Conservation (phyloP, 2,329 filamentous ascomycete species). For the Neonectria punicea region DNA sequence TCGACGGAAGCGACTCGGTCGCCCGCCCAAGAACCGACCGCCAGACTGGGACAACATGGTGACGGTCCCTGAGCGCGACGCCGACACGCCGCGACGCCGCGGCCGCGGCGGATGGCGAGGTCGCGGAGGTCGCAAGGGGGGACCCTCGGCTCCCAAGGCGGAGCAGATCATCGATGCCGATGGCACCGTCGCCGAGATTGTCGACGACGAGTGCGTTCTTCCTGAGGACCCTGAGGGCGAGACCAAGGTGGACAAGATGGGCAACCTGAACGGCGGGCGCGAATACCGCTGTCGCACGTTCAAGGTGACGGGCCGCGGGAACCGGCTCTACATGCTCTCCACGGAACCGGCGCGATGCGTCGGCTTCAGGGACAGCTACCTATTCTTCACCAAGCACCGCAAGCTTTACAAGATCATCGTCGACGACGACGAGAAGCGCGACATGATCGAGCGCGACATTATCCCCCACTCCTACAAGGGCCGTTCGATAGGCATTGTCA, state of each 20-base stretch:
- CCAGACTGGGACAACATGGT: constrained; percentile 79
- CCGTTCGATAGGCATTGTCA: constrained; percentile 95
- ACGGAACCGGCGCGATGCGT: constrained; percentile 97
- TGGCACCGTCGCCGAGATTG: constrained; percentile 89
- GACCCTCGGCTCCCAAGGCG: constrained; percentile 78
- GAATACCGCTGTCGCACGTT: constrained; percentile 98
- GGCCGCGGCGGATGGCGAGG: constrained; percentile 78
- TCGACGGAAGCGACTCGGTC: constrained; percentile 81
- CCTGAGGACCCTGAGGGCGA: constrained; percentile 90
- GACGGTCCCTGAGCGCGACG: constrained; percentile 64
- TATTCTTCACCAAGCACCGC: constrained; percentile 98
- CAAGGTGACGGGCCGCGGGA: constrained; percentile 83
- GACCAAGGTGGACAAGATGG: constrained; percentile 90
- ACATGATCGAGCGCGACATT: constrained; percentile 93
- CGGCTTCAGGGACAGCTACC: constrained; percentile 96
- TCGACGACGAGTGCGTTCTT: constrained; percentile 90
- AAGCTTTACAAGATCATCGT: constrained; percentile 98
- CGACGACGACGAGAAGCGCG: constrained; percentile 95
- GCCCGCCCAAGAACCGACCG: constrained; percentile 85
- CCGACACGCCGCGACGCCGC: constrained; percentile 69
- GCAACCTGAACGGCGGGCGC: constrained; percentile 82
- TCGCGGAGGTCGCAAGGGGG: constrained; percentile 73
- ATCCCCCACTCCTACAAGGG: constrained; percentile 99
- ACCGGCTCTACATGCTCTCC: constrained; percentile 96
- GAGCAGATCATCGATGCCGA: constrained; percentile 93